Evolutionary conservation across 1,284 basidiomycete genomes (phyloP).

Genomic region (Apiotrichum veenhuisii): DNA sequence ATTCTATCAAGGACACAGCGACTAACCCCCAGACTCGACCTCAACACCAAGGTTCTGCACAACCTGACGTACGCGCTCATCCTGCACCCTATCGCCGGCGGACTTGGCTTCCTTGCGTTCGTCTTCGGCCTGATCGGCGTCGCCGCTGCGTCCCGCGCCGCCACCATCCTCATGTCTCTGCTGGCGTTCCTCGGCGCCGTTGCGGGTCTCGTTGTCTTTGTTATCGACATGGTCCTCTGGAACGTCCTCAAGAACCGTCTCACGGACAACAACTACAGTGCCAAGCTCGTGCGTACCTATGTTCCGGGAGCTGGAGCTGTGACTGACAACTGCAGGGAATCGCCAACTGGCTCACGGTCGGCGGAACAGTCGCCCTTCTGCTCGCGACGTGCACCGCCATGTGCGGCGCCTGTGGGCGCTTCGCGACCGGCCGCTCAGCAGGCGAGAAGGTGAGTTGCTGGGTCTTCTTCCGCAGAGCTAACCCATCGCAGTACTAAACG

Average conservation of each 20-base stretch:
- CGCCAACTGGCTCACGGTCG: constrained; percentile 62
- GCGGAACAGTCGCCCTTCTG: constrained; percentile 62
- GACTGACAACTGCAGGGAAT: constrained; percentile 29
- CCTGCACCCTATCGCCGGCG: constrained; percentile 72
- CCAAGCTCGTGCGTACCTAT: constrained; percentile 53
- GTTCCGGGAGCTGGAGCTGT: too few species aligned
- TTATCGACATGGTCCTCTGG: constrained; percentile 76
- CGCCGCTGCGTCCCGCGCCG: constrained; percentile 59
- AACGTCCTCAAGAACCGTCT: constrained; percentile 63
- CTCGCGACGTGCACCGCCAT: constrained; percentile 63
- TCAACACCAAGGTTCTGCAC: constrained; percentile 58
- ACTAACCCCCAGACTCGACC: constrained; percentile 26
- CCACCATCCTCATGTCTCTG: constrained; percentile 71
- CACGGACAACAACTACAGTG: constrained; percentile 53
- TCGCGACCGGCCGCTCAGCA: constrained; percentile 44
- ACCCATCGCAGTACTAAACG: not conserved
- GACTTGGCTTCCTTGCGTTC: constrained; percentile 65
- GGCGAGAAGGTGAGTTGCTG: constrained; percentile 42
- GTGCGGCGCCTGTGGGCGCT: constrained; percentile 66
- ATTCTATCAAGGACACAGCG: not conserved
- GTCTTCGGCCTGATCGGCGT: constrained; percentile 66
- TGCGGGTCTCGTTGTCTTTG: constrained; percentile 62
- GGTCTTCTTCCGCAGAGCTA: not conserved
- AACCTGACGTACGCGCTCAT: constrained; percentile 69
- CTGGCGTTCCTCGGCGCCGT: constrained; percentile 61